Conservation (phyloP, 352 stramenopile species). For the Plasmopara muralis region DNA sequence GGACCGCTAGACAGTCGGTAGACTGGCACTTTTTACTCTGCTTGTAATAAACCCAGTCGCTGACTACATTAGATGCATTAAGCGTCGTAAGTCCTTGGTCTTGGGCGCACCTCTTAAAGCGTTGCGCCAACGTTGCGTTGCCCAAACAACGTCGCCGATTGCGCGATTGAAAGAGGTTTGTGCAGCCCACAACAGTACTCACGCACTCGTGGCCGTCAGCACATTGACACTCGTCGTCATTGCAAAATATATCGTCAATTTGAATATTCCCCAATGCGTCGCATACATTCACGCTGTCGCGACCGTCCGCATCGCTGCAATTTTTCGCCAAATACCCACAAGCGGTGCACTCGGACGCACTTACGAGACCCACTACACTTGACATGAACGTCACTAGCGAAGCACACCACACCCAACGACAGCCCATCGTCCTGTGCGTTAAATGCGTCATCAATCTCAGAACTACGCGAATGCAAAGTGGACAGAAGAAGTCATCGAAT, state of each 20-base stretch:
- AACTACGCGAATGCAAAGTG: too few relatives aligned
- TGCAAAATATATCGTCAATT: slow-evolving; percentile 79
- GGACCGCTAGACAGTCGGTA: slow-evolving; percentile 49
- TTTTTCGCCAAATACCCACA: slow-evolving; percentile 66
- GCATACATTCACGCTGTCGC: slow-evolving; percentile 38
- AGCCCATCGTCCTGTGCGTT: too few relatives aligned
- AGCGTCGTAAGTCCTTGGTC: slow-evolving; percentile 42
- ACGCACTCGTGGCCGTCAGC: slow-evolving; percentile 43
- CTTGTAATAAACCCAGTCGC: slow-evolving; percentile 74
- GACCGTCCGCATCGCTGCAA: slow-evolving; percentile 29
- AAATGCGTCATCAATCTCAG: too few relatives aligned
- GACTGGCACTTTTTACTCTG: slow-evolving; percentile 43
- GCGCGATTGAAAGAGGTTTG: slow-evolving; percentile 60
- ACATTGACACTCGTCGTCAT: slow-evolving; percentile 51
- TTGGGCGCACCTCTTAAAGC: slow-evolving; percentile 47
- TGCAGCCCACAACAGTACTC: slow-evolving; percentile 58
- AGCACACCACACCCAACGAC: too few relatives aligned
- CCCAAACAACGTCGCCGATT: slow-evolving; percentile 66
- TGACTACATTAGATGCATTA: slow-evolving; percentile 40
- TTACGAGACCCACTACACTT: slow-evolving; percentile 4
- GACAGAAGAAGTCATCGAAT: slow-evolving; percentile 1
- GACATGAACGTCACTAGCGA: slow-evolving; percentile 18
- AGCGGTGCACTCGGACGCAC: slow-evolving; percentile 39
- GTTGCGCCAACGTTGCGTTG: slow-evolving; percentile 32
- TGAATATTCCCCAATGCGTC: slow-evolving; percentile 49